Percentiles rank a stretch among this genome's conserved stretches.
Evolutionary conservation across 2,329 filamentous ascomycete species (phyloP).

Genomic region (Pseudocercospora vitis): DNA sequence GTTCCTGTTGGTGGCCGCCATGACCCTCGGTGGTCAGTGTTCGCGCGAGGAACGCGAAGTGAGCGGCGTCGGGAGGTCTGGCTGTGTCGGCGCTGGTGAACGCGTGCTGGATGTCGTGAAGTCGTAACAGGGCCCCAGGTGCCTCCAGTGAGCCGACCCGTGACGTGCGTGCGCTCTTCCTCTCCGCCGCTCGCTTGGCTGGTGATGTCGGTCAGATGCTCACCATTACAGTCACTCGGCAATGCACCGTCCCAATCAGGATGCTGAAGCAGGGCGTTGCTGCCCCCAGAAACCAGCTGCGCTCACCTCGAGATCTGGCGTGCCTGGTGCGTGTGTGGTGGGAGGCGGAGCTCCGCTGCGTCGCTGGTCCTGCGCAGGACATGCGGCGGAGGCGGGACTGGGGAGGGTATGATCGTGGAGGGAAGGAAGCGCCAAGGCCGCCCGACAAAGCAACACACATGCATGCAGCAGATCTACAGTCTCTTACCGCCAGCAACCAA

Average conservation of each 20-base stretch:
- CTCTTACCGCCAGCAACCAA: not conserved
- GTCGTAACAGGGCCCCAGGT: not conserved
- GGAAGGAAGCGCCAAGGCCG: not conserved
- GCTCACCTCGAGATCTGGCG: not conserved
- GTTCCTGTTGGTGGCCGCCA: slow-evolving; percentile 13
- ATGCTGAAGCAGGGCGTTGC: not conserved
- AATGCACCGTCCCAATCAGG: not conserved
- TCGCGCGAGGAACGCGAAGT: not conserved
- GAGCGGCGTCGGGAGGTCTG: not conserved
- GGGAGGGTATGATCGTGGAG: no score
- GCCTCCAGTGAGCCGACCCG: not conserved
- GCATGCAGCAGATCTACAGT: not conserved
- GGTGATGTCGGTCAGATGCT: not conserved
- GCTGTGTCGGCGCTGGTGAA: not conserved
- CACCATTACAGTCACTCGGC: slow-evolving; percentile 1
- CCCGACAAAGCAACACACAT: not conserved
- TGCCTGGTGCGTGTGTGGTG: not conserved
- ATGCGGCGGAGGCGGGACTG: not conserved
- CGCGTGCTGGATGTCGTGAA: not conserved
- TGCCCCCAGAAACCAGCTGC: not conserved
- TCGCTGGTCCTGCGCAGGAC: no score
- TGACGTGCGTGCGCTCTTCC: slow-evolving; percentile 2
- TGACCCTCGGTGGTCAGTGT: not conserved
- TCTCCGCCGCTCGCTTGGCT: not conserved
- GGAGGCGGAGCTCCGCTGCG: no score